Percentiles rank a stretch among this genome's conserved stretches.
These are phyloP conservation scores for Lippia alba DNA, from an alignment of 305 asterid species.

Conservation along the genomic window DNA sequence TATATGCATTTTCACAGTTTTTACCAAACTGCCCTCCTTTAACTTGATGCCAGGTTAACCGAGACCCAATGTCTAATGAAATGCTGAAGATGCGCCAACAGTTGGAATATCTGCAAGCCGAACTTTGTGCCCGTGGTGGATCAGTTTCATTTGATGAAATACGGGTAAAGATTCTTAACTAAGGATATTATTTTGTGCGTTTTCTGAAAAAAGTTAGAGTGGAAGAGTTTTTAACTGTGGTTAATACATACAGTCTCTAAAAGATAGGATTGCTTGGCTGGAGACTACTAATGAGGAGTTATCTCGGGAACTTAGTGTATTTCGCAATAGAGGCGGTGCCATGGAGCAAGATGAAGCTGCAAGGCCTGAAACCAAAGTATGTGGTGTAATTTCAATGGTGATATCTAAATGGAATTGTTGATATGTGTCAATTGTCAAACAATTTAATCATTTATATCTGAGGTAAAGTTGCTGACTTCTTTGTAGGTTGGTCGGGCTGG, in stretches of 20 bases:
- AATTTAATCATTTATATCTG: conserved; percentile 25
- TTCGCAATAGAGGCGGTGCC: conserved; percentile 53
- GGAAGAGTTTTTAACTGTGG: conserved; percentile 28
- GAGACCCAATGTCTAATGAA: conserved; percentile 82
- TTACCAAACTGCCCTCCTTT: conserved; percentile 9
- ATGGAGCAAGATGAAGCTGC: conserved; percentile 48
- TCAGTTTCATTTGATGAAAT: conserved; percentile 71
- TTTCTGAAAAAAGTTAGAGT: not conserved
- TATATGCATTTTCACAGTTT: conserved; percentile 3
- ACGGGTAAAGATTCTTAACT: conserved; percentile 48
- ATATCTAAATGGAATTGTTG: not conserved
- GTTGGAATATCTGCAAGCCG: conserved; percentile 77
- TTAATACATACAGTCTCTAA: conserved; percentile 57
- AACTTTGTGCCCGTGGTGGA: conserved; percentile 82
- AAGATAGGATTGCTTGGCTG: conserved; percentile 75
- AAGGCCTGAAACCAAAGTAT: conserved; percentile 52
- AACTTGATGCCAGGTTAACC: conserved; percentile 55
- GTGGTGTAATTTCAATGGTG: conserved; percentile 1
- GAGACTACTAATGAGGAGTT: conserved; percentile 77
- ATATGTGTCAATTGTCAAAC: not conserved
- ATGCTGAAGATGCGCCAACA: conserved; percentile 89
- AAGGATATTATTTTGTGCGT: too few species aligned
- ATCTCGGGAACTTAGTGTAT: conserved; percentile 64
- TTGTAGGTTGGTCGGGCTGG: conserved; percentile 54
- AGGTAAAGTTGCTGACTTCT: not conserved